Base-by-base conservation (phyloP, 139 green algal genomes). In the Marvania coccoides region DNA sequence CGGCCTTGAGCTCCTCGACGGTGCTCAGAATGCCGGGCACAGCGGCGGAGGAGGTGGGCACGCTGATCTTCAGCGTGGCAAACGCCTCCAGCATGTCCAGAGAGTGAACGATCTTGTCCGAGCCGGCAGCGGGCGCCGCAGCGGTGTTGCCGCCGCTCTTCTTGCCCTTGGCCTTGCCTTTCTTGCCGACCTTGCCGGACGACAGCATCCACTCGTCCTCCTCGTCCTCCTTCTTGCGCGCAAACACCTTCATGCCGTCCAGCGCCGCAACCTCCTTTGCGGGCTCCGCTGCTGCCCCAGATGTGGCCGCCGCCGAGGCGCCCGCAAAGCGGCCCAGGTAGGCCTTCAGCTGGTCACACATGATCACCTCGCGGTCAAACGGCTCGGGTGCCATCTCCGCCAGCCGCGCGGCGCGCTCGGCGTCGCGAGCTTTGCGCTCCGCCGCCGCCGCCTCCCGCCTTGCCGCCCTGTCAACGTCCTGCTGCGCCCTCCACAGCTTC, bases 11-110 rank as follows among this genome's bases (percentile, higher is more conserved):
- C 12, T 15, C 58, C 7, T 34, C 38, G 30, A 79, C 72, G 10
- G 28, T 23, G 2, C 12, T 35, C 59, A 75, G 45, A 45, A 60
- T 31, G 3, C 19, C 15, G 34, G 61, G 19, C 61, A 67, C 56
- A 13, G 23, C 13, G 31, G 28, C 48, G 30, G 30, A 33, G 40
- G 47, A 47, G 9, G 33, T 51, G 12, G 69, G 56, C 42, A 79
- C 72, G 51, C 53, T 40, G 23, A 79, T 28, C 8, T 36, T 40
- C 19, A 79, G 59, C 13, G 31, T 29, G 37, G 48, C 53, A 61
- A 79, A 79, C 4, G 72, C 65, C 59, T 72, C 48, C 29, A 79
- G 39, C 24, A 79, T 79, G 59, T 79, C 72, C 39, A 79, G 45
- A 39, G 38, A 60, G 64, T 79, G 72, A 23, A 54, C 28, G 8